Evolutionary conservation across 371 early-diverging fungal species (phyloP).

Genomic region (Lichtheimia corymbifera): DNA sequence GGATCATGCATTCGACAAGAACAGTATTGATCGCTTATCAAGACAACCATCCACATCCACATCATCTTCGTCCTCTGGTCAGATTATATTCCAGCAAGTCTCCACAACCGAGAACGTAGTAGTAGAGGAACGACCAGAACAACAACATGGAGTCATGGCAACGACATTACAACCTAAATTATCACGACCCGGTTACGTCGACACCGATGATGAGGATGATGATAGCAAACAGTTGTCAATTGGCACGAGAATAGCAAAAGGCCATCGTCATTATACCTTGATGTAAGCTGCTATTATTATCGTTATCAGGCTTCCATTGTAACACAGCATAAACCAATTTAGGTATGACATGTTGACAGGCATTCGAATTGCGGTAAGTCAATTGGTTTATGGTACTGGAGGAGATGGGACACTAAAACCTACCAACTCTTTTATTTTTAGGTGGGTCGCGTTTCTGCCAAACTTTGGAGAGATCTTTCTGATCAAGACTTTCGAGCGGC

Average conservation of each 20-base stretch:
- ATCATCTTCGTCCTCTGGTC: not conserved
- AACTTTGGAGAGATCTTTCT: slow-evolving; percentile 65
- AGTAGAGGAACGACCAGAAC: slow-evolving; percentile 33
- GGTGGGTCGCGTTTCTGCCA: slow-evolving; percentile 79
- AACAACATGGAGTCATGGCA: too few relatives aligned
- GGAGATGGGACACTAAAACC: not conserved
- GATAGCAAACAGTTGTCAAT: slow-evolving; percentile 46
- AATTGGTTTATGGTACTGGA: slow-evolving; percentile 15
- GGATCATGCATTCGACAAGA: too few relatives aligned
- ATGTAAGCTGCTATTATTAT: slow-evolving; percentile 62
- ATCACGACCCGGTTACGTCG: slow-evolving; percentile 10
- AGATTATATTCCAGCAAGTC: not conserved
- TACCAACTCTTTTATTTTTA: slow-evolving; percentile 4
- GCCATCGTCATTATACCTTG: slow-evolving; percentile 73
- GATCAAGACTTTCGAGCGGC: slow-evolving; percentile 82
- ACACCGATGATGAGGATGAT: slow-evolving; percentile 49
- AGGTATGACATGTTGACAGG: slow-evolving; percentile 98
- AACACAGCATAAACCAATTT: slow-evolving; percentile 16
- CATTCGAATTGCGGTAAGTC: slow-evolving; percentile 75
- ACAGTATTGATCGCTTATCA: not conserved
- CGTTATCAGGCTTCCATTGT: not conserved
- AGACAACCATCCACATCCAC: not conserved
- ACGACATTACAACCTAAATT: slow-evolving; percentile 34
- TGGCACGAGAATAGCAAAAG: slow-evolving; percentile 68
- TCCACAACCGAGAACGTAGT: slow-evolving; percentile 26